These are phyloP conservation scores for Musa acuminata DNA, from an alignment of 176 grass and related monocot species.

Conservation along the genomic window DNA sequence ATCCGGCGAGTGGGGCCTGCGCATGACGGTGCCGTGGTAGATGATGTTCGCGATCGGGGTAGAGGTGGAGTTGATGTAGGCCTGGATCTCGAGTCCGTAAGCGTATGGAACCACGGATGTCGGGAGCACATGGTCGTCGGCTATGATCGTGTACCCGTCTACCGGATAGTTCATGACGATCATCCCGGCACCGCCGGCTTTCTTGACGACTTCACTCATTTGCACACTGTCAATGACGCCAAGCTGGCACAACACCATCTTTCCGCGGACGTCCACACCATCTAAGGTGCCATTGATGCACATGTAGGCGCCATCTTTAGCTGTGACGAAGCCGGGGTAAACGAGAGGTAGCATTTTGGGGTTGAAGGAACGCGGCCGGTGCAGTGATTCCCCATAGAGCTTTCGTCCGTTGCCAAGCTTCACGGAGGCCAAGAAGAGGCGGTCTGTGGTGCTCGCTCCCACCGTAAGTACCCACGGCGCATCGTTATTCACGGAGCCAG, in stretches of 20 bases:
- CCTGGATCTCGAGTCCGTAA: background rate
- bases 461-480: conserved; percentile 58
- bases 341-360: conserved; percentile 4
- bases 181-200: background rate
- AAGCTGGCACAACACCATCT: background rate
- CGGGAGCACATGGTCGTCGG: background rate
- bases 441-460: conserved; percentile 27
- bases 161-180: background rate
- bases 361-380: background rate
- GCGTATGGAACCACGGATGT: background rate
- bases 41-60: conserved; percentile 2
- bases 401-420: conserved; percentile 11
- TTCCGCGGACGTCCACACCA: background rate
- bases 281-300: background rate
- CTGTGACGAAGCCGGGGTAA: background rate
- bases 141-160: background rate
- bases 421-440: background rate
- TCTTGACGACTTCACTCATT: background rate
- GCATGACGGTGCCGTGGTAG: conserved; percentile 7
- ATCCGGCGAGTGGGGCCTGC: background rate
- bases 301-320: no score
- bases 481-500: conserved; percentile 18
- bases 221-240: background rate
- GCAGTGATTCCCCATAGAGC: conserved; percentile 22
- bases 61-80: conserved; percentile 14